Evolutionary conservation across 192 early-diverging fungal species (phyloP), one percentile per base, ranked within the genome.

Genomic region (Geranomyces variabilis): DNA sequence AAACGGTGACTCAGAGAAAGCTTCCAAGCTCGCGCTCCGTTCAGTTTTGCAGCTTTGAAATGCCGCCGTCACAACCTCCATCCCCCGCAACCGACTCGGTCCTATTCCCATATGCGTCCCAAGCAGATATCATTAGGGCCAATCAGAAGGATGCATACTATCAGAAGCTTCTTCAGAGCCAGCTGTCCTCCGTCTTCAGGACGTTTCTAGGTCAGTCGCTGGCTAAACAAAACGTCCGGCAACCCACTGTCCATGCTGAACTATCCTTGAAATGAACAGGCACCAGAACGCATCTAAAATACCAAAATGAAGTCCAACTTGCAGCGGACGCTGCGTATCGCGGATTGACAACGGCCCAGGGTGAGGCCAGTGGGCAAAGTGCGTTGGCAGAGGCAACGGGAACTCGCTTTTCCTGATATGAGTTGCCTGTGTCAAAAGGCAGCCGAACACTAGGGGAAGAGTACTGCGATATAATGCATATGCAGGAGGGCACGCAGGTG

Each of bases 391-490:
- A 24, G n/a, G 44, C 49, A 72, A 31, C 14, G 28, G 5, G 55
- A 31, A 26, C 7, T 68, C n/a, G 19, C 47, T 17, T 34, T 65
- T 22, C 36, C 29, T 26, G 33, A 69, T 71, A 67, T 30, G 36
- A n/a, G n/a, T n/a, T n/a, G n/a, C n/a, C 36, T 10, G 10, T 10
- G 36, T 41, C 5, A 41, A 41, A 41, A 58, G 91, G 95, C 3
- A 87, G 86, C 19, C 93, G 92, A 69, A 97, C 96, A 0, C 75
- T 98, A 41, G 96, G 96, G 48, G 94, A 98, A 76, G 96, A 98
- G 73, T 97, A 96, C 77, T 96, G 94, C 67, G 94, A 93, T 66
- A 92, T 97, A 58, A 70, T 93, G 69, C 94, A 90, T 61, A 46
- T 83, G 24, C 47, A 78, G 3, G 33, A 58, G 1, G 15, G 29